Evolutionary conservation across 129 eudicot species (phyloP).

Genomic region (Flaveria trinervia): DNA sequence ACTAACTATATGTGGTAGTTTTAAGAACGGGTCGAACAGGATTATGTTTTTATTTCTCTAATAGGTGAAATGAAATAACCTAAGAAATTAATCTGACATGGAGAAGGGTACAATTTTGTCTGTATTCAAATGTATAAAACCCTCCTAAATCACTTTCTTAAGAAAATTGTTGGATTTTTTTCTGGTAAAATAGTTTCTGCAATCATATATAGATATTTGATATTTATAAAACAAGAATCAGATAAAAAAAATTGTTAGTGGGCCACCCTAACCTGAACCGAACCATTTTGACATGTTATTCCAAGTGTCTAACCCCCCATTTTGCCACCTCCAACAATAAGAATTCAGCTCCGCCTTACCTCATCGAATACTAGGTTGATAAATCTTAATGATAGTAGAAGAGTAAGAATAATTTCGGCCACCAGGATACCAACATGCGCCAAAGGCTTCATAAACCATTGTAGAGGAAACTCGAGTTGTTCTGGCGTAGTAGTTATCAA

Average conservation of each 20-base stretch:
- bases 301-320: not conserved
- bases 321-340: not conserved
- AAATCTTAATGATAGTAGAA: slow-evolving; percentile 78
- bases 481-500: slow-evolving; percentile 80
- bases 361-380: slow-evolving; percentile 89
- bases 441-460: slow-evolving; percentile 86
- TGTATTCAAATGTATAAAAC: not conserved
- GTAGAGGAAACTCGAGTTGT: slow-evolving; percentile 86
- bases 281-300: not conserved
- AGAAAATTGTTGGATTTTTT: not conserved
- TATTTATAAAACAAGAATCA: not conserved
- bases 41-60: not conserved
- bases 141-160: not conserved
- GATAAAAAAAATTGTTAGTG: not conserved
- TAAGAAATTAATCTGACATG: not conserved
- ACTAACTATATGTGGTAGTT: not conserved
- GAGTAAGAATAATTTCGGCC: slow-evolving; percentile 86
- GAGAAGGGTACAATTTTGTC: not conserved
- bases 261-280: no score
- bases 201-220: not conserved
- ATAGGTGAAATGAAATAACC: not conserved
- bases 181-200: not conserved
- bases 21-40: not conserved
- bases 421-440: slow-evolving; percentile 72
- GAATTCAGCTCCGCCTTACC: slow-evolving; percentile 47